These are phyloP conservation scores for Diaporthe capsici DNA, from an alignment of 2,329 filamentous ascomycete species.

Conservation along the genomic window DNA sequence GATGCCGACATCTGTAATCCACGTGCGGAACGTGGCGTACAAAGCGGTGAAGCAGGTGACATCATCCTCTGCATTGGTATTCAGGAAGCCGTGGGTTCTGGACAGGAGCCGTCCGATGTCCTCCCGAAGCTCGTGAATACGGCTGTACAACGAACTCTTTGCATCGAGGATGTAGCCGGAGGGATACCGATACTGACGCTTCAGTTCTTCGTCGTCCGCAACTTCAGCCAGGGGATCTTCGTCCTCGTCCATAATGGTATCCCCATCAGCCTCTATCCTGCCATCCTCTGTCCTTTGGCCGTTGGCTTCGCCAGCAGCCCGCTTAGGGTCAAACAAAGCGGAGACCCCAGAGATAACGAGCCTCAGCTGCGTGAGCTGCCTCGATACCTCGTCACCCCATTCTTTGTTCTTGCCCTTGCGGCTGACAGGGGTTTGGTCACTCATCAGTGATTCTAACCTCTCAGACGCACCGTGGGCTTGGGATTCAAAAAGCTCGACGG, in stretches of 20 bases:
- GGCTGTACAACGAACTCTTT: conserved; percentile 74
- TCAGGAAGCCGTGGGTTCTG: conserved; percentile 86
- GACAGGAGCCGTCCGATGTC: conserved; percentile 85
- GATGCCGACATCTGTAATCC: conserved; percentile 98
- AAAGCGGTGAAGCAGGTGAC: conserved; percentile 94
- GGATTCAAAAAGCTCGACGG: conserved; percentile 87
- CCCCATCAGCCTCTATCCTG: conserved; percentile 67
- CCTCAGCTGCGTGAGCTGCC: conserved; percentile 88
- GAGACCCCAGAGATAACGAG: conserved; percentile 93
- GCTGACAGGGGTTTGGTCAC: conserved; percentile 84
- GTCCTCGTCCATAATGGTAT: conserved; percentile 61
- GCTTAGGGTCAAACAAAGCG: conserved; percentile 86
- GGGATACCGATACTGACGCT: conserved; percentile 89
- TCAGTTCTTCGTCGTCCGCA: conserved; percentile 84
- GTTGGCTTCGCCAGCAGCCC: conserved; percentile 70
- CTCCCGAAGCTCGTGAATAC: conserved; percentile 85
- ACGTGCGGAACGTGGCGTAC: conserved; percentile 92
- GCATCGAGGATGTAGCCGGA: conserved; percentile 85
- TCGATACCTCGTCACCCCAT: conserved; percentile 96
- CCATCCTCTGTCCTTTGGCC: conserved; percentile 63
- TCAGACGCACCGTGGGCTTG: conserved; percentile 84
- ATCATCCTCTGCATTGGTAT: conserved; percentile 90
- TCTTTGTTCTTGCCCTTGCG: conserved; percentile 97
- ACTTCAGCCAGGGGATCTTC: conserved; percentile 72
- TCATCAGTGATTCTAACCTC: conserved; percentile 83